Base-by-base conservation (phyloP, 2,329 filamentous ascomycete genomes). In the Claviceps capensis region DNA sequence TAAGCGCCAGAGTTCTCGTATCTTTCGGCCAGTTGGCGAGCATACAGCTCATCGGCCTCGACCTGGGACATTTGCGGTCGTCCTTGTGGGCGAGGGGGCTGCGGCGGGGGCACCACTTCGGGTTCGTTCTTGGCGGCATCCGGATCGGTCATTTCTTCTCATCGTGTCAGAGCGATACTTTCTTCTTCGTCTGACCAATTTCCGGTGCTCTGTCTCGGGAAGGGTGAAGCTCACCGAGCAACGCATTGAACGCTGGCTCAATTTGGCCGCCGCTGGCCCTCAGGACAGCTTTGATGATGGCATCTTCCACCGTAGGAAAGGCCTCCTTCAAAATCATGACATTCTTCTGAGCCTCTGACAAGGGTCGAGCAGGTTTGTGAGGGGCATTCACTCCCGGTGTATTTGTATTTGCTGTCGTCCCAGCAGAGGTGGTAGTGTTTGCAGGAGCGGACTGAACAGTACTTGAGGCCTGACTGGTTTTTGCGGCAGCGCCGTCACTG, bases 231-330 rank as follows among this genome's bases (percentile, higher is more conserved):
- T 55, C 74, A 88, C 87, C 86, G 45, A 98, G 76, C 44, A 98
- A 77, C 38, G 93, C 93, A 70, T 96, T 93, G 71, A 98, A 98
- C 14, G 93, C 91, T 36, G 88, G 86, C 67, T 98, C 93, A 47
- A 97, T 83, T 62, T 85, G 82, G 54, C 90, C 91, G 53, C 83
- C 78, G 66, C 93, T 97, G 14, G 93, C 93, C 23, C 79, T 77
- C 57, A 98, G 71, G 0, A 98, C 86, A 34, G 93, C 93, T 68
- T 84, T 95, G 67, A 98, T 79, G 47, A 98, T 85, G 45, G 81
- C 67, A 7, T 71, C 65, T 51, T 98, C 93, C 55, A 96, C 86
- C 52, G 73, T 78, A 0, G 93, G 93, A 62, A 98, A 98, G 0
- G 93, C 93, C 67, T 98, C 93, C 66, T 88, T 91, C 52, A 98